Conservation (phyloP, 164 flowering plant genomes). For the Chimonanthus salicifolius region DNA sequence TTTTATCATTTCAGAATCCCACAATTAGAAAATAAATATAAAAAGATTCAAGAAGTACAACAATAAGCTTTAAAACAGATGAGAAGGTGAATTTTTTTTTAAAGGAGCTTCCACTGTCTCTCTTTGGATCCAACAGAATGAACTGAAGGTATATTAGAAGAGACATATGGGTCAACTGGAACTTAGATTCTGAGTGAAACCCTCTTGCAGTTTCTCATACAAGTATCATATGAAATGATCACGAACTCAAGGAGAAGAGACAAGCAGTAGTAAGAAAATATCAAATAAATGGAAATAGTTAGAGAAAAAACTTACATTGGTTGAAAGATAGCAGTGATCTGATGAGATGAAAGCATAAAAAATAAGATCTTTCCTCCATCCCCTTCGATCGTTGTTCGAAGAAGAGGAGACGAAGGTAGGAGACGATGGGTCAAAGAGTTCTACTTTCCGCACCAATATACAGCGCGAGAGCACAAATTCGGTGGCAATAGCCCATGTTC, state of each 20-base stretch:
- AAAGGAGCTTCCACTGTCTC: neutral
- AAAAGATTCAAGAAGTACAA: neutral
- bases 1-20: constrained; percentile 3
- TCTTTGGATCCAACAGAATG: neutral
- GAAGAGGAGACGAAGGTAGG: neutral
- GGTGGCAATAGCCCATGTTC: too few relatives aligned
- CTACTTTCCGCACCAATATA: neutral
- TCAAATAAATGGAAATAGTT: neutral
- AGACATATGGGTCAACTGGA: neutral
- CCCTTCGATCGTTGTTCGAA: neutral
- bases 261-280: neutral
- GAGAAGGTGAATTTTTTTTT: neutral
- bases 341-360: neutral
- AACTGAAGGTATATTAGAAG: neutral
- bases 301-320: neutral
- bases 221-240: neutral
- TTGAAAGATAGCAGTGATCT: neutral
- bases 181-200: constrained; percentile 5
- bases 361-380: neutral
- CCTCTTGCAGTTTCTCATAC: constrained; percentile 5
- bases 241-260: neutral
- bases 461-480: constrained; percentile 1
- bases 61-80: neutral
- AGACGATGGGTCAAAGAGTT: too few relatives aligned
- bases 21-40: neutral